Evolutionary conservation across 225 moss, liverwort and hornwort genomes (phyloP), one percentile per base, ranked within the genome.

Genomic region (Pseudoscleropodium purum): DNA sequence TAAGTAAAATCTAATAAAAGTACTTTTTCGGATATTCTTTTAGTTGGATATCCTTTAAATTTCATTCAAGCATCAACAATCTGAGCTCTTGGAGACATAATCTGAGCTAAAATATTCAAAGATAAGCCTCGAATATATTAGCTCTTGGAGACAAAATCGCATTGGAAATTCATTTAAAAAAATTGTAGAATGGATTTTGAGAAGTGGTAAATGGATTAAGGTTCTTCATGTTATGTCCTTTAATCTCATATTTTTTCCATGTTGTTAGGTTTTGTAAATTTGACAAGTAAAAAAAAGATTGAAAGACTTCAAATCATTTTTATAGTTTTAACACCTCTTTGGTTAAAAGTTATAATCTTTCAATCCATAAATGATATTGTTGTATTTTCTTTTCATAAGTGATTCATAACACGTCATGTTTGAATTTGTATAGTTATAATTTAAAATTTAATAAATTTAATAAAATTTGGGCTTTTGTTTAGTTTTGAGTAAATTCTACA

Each of bases 91-190:
- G n/a, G n/a, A n/a, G n/a, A n/a, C n/a, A n/a, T n/a, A n/a, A n/a
- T n/a, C n/a, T n/a, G 47, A 45, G 45, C 45, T 45, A 45, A 45
- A 9, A 19, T 31, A 0, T 49, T 75, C 0, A 20, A 1, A 75
- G 5, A 75, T 33, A 20, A 77, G 23, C 14, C 15, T 52, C 5
- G 34, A 19, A 23, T 11, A 15, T 1, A 52, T 2, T 31, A 34
- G 0, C 36, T 36, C 0, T 3, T 14, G 0, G 3, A 0, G 5
- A 0, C 1, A 15, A 13, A 34, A 5, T 36, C 8, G 9, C 14
- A 77, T 8, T 13, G 2, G 2, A 21, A 76, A 8, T 34, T 51
- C 5, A 31, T 23, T 77, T 36, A 2, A 8, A 13, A 51, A 36
- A 14, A 34, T 23, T 34, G 0, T 23, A 34, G 5, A 23, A 1